Conservation (phyloP, 306 rosid species). For the Coriaria nepalensis region DNA sequence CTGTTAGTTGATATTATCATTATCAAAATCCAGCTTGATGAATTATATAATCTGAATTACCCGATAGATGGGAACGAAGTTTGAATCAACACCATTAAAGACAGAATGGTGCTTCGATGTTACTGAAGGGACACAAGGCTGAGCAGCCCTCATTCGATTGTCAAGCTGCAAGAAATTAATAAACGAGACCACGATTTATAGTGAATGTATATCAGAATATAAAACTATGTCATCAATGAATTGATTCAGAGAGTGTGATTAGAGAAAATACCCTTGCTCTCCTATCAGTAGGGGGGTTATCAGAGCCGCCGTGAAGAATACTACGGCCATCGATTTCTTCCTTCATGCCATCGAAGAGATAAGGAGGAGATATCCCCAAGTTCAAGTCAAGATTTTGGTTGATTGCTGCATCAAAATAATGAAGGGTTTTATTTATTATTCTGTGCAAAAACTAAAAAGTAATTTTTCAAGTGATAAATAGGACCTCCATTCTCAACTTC, state of each 20-base stretch:
- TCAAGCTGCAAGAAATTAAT: slow-evolving; percentile 26
- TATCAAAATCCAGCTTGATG: no score
- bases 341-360: slow-evolving; percentile 25
- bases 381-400: slow-evolving; percentile 64
- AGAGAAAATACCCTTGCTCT: slow-evolving; percentile 28
- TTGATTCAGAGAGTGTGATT: slow-evolving; percentile 6
- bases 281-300: slow-evolving; percentile 26
- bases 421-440: background rate
- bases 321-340: slow-evolving; percentile 19
- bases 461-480: background rate
- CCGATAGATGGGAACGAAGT: slow-evolving; percentile 38
- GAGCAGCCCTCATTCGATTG: slow-evolving; percentile 32
- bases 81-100: slow-evolving; percentile 23
- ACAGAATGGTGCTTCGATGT: slow-evolving; percentile 34
- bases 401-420: slow-evolving; percentile 22
- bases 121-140: slow-evolving; percentile 29
- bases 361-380: slow-evolving; percentile 68
- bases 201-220: background rate
- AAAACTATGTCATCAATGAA: slow-evolving; percentile 12
- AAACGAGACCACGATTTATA: slow-evolving; percentile 1
- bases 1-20: background rate
- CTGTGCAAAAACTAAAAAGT: background rate
- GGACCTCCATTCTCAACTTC: slow-evolving; percentile 46
- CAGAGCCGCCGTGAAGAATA: slow-evolving; percentile 32
- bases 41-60: slow-evolving; percentile 20